Base-by-base conservation (phyloP, 1,284 basidiomycete genomes). In the Melampsora larici-populina region DNA sequence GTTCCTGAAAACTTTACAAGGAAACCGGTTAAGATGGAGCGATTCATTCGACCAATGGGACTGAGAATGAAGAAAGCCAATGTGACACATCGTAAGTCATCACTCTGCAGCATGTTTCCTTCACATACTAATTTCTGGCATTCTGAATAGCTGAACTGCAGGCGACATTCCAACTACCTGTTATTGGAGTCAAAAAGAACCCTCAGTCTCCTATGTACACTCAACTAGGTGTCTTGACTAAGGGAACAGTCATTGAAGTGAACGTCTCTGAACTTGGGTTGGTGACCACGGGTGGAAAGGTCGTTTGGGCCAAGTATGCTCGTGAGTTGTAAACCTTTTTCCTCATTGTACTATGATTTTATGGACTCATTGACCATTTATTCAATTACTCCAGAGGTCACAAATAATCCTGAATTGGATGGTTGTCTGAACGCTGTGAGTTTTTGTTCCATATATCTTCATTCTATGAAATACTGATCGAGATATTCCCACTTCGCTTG, bases 161-260 rank as follows among this genome's bases (percentile, higher is more conserved):
- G 85, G 96, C 96, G 11, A 99, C 97, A 0, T 99, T 99, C 89
- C 97, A 99, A 85, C 87, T 99, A 2, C 94, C 97, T 80, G 99
- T 99, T 81, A 88, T 99, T 64, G 94, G 93, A 75, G 96, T 99
- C 80, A 99, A 99, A 88, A 99, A 99, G 88, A 99, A 99, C 83
- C 97, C 97, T 17, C 96, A 99, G 84, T 97, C 94, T 33, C 97
- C 97, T 0, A 93, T 99, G 89, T 84, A 84, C 80, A 87, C 87
- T 15, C 86, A 87, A 77, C 89, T 96, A 29, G 97, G 97, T 79
- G 97, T 99, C 29, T 88, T 99, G 85, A 99, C 97, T 4, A 99
- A 99, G 85, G 97, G 97, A 80, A 99, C 97, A 7, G 91, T 99
- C 80, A 91, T 99, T 81, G 97, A 99, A 84, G 96, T 99, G 82